These are phyloP conservation scores for Naegleria fowleri DNA, from an alignment of 208 protist species.

Conservation along the genomic window DNA sequence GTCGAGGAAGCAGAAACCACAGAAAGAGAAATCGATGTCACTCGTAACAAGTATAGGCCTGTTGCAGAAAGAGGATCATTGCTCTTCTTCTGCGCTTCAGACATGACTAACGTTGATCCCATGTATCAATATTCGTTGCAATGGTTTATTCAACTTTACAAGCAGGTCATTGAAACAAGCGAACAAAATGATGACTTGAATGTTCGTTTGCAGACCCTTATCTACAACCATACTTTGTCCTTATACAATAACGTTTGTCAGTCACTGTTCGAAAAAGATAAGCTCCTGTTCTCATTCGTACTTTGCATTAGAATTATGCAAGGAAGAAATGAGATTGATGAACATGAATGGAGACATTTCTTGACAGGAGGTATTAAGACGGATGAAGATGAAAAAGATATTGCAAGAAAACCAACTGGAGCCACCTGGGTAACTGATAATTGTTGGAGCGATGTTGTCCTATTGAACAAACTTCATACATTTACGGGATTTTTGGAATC, in stretches of 20 bases:
- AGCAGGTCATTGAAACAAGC: slow-evolving; percentile 81
- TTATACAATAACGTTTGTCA: slow-evolving; percentile 96
- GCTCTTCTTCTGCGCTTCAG: slow-evolving; percentile 95
- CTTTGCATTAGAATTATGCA: slow-evolving; percentile 35
- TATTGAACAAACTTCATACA: slow-evolving; percentile 66
- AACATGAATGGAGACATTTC: slow-evolving; percentile 64
- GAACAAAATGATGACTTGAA: slow-evolving; percentile 47
- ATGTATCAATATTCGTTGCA: slow-evolving; percentile 96
- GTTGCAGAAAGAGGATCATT: slow-evolving; percentile 87
- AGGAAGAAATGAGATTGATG: slow-evolving; percentile 49
- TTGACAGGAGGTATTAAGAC: slow-evolving; percentile 64
- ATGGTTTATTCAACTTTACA: slow-evolving; percentile 95
- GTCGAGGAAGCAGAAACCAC: slow-evolving; percentile 90
- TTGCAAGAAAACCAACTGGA: slow-evolving; percentile 56
- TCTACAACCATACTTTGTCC: slow-evolving; percentile 90
- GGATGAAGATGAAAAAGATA: slow-evolving; percentile 46
- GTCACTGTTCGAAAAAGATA: slow-evolving; percentile 65
- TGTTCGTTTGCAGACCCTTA: slow-evolving; percentile 64
- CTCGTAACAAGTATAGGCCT: slow-evolving; percentile 85
- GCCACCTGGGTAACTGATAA: slow-evolving; percentile 83
- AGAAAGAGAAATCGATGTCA: slow-evolving; percentile 90
- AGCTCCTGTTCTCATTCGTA: slow-evolving; percentile 63
- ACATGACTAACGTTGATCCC: slow-evolving; percentile 81
- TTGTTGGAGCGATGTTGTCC: slow-evolving; percentile 82
- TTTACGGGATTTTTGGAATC: slow-evolving; percentile 74